Base-by-base conservation (phyloP, 2,329 filamentous ascomycete genomes). In the Pseudogymnoascus verrucosus region DNA sequence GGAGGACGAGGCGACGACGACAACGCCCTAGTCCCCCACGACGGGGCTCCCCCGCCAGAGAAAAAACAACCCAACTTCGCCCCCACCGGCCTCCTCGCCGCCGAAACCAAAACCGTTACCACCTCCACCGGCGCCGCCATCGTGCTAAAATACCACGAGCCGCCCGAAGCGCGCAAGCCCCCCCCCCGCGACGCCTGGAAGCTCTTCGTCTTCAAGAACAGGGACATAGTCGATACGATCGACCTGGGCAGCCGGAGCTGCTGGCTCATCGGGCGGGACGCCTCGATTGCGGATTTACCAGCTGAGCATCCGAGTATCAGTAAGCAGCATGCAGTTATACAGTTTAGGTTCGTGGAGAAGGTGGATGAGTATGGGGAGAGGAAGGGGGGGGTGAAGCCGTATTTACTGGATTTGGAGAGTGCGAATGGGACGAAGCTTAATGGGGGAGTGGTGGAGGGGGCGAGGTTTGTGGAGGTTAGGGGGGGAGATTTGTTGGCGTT, bases 61-160 rank as follows among this genome's bases (percentile, higher is more conserved):
- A 93, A 95, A 72, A 88, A 98, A 74, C 93, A 92, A 75, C 90
- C 93, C 42, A 99, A 97, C 76, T 96, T 89, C 75, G 85, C 83
- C 19, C 85, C 82, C 36, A 92, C 92, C 0, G 95, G 95, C 28
- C 80, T 89, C 6, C 81, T 99, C 16, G 95, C 95, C 2, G 91
- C 92, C 51, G 92, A 91, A 67, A 92, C 92, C 61, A 98, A 99
- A 74, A 80, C 84, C 1, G 76, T 87, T 16, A 86, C 86, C 6
- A 86, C 96, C 67, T 84, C 84, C 26, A 86, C 86, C 70, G 91
- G 90, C 64, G 89, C 87, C 3, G 83, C 83, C 21, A 87, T 96
- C 63, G 86, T 91, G 2, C 84, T 99, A 57, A 98, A 98, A 79
- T 99, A 99, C 76, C 90, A 97, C 77, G 95, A 99, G 76, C 95